Conservation (phyloP, 441 rosid species). For the Pelargonium fulgidum region DNA sequence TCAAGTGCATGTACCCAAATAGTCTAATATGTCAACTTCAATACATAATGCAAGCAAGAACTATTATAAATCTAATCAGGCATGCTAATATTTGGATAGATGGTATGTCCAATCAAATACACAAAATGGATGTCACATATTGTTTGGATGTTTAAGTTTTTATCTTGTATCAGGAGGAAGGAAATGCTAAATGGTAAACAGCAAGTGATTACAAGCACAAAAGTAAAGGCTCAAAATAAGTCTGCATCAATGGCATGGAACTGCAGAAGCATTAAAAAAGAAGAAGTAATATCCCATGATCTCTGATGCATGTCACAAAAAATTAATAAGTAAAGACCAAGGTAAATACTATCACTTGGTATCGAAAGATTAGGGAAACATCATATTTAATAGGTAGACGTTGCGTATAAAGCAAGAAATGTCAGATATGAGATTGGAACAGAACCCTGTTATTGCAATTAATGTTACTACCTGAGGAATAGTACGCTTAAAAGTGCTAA, state of each 20-base stretch:
- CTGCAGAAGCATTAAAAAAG: constrained; percentile 1
- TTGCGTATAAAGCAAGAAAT: not conserved
- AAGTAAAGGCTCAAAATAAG: not conserved
- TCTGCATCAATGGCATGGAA: not conserved
- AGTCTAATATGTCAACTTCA: not conserved
- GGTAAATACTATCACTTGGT: constrained; percentile 3
- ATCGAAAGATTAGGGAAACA: no score
- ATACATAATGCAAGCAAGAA: not conserved
- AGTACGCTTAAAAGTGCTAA: constrained; percentile 86
- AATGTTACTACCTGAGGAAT: constrained; percentile 77
- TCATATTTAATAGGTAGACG: constrained; percentile 7
- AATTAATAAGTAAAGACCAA: constrained; percentile 3
- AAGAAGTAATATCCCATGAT: not conserved
- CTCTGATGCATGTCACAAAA: not conserved
- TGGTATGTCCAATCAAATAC: not conserved
- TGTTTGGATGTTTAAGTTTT: not conserved
- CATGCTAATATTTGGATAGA: not conserved
- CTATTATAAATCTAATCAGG: not conserved
- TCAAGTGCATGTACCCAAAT: not conserved
- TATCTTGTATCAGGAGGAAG: not conserved
- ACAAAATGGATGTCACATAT: not conserved
- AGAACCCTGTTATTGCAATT: not conserved
- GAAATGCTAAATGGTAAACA: not conserved
- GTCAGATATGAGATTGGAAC: not conserved
- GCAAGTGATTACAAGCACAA: not conserved